Conservation (phyloP, 257 asterid genomes). For the Salvia miltiorrhiza region DNA sequence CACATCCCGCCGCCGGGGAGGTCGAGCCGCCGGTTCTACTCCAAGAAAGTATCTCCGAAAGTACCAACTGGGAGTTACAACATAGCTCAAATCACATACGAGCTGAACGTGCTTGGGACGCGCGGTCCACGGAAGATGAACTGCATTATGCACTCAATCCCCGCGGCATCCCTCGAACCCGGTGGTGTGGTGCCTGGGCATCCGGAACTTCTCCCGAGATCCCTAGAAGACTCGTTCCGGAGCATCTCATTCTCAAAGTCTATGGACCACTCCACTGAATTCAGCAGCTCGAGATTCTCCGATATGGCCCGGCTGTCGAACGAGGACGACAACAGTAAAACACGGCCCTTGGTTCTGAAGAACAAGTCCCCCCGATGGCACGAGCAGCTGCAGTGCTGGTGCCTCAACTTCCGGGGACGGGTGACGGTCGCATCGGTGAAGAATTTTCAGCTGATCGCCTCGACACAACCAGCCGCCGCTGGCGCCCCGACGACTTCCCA, state of each 20-base stretch:
- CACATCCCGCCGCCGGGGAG: conserved; percentile 39
- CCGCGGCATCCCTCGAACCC: conserved; percentile 49
- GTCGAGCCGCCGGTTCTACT: conserved; percentile 50
- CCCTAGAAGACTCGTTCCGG: conserved; percentile 61
- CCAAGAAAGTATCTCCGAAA: conserved; percentile 68
- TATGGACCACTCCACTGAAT: conserved; percentile 46
- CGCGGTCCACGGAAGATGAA: conserved; percentile 69
- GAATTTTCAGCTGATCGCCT: conserved; percentile 62
- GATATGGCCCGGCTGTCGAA: conserved; percentile 27
- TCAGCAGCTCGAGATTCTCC: conserved; percentile 59
- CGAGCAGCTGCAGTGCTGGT: conserved; percentile 72
- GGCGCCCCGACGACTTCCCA: conserved; percentile 28
- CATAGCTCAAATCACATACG: conserved; percentile 56
- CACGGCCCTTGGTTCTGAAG: conserved; percentile 54
- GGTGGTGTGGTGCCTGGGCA: conserved; percentile 59
- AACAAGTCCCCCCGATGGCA: conserved; percentile 75
- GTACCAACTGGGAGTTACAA: conserved; percentile 57
- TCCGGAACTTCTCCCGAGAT: conserved; percentile 50
- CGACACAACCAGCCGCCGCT: conserved; percentile 31
- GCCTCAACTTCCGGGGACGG: conserved; percentile 65
- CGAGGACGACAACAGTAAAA: conserved; percentile 30
- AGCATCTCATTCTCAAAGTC: conserved; percentile 50
- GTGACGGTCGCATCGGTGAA: conserved; percentile 70
- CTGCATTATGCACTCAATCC: conserved; percentile 57
- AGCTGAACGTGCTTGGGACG: conserved; percentile 69